Evolutionary conservation across 495 filamentous ascomycete genomes (phyloP).

Genomic region (Diplogelasinospora grovesii): DNA sequence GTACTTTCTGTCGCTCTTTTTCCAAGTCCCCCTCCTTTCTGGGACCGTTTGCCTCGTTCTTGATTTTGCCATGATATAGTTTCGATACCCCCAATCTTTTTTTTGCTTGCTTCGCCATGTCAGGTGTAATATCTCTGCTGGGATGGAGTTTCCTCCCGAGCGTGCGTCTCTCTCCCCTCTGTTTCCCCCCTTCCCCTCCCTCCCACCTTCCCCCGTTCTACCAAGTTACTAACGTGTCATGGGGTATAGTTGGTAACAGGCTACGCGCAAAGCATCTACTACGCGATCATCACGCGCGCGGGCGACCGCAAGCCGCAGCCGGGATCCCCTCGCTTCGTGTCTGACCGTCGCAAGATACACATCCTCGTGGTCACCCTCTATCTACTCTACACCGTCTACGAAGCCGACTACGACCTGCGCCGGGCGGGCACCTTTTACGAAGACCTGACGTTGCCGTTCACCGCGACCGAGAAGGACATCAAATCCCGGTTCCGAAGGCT

Average conservation of each 20-base stretch:
- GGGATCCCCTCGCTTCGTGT: conserved; percentile 57
- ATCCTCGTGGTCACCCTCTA: conserved; percentile 74
- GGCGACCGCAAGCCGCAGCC: conserved; percentile 77
- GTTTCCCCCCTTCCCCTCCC: background rate
- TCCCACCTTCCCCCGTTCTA: background rate
- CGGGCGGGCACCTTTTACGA: conserved; percentile 69
- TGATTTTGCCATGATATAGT: too few relatives aligned
- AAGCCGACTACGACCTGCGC: conserved; percentile 76
- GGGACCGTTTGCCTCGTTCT: too few relatives aligned
- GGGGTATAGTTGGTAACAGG: conserved; percentile 73
- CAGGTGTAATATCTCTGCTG: conserved; percentile 59
- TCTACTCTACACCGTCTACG: conserved; percentile 89
- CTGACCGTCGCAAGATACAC: conserved; percentile 74
- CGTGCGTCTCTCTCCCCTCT: conserved; percentile 37
- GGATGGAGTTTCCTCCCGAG: conserved; percentile 78
- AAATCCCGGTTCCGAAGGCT: conserved; percentile 82
- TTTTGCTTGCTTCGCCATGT: too few relatives aligned
- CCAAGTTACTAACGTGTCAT: too few relatives aligned
- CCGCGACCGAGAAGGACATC: conserved; percentile 66
- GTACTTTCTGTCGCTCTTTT: too few relatives aligned
- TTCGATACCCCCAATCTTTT: too few relatives aligned
- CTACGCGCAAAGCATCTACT: conserved; percentile 75
- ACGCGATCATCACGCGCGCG: conserved; percentile 83
- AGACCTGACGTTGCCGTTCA: conserved; percentile 58
- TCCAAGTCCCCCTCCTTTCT: too few relatives aligned